Evolutionary conservation across 768 basidiomycete genomes (phyloP), one percentile per base, ranked within the genome.

Genomic region (Hypsizygus marmoreus): DNA sequence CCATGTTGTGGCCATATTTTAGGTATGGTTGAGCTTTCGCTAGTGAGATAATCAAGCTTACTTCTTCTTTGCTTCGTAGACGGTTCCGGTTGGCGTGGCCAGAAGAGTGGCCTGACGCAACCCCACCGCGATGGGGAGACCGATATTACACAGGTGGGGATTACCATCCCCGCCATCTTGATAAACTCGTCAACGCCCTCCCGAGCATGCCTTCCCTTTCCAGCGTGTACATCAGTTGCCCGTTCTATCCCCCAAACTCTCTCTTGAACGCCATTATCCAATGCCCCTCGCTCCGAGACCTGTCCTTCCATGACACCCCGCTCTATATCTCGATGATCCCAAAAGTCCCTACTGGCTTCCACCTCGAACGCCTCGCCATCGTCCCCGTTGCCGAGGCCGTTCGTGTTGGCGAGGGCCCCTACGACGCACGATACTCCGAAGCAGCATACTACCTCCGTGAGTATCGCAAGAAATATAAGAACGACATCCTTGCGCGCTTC

Each of bases 91-190:
- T 75, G 3, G 58, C 67, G 31, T 75, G 73, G 73, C 73, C 73
- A 9, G 73, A 73, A 49, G 66, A 72, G 37, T 73, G 73, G 73
- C 67, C 69, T 3, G 73, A 75, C 37, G 53, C 68, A 9, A 56
- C 59, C 4, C 72, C 69, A 6, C 69, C 71, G 1, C 62, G 63
- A n/a, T 71, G 67, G 67, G 72, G 70, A 30, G 63, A 67, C 40
- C 64, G 61, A 33, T 66, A 62, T 45, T 65, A 65, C 26, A 43
- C 58, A 10, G 61, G 64, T 1, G 69, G 69, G 4, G 63, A 65
- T 40, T 68, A 69, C 29, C 53, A 61, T 31, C 69, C 70, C 26
- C 60, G 61, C 35, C 65, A 69, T 50, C 56, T 72, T 13, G 63
- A 68, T 47, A 66, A 67, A 44, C 61, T 74, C 17, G 65, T 67